phyloP scores from a whole-genome alignment of 345 rosid species.

The Corchorus olitorius region DNA sequence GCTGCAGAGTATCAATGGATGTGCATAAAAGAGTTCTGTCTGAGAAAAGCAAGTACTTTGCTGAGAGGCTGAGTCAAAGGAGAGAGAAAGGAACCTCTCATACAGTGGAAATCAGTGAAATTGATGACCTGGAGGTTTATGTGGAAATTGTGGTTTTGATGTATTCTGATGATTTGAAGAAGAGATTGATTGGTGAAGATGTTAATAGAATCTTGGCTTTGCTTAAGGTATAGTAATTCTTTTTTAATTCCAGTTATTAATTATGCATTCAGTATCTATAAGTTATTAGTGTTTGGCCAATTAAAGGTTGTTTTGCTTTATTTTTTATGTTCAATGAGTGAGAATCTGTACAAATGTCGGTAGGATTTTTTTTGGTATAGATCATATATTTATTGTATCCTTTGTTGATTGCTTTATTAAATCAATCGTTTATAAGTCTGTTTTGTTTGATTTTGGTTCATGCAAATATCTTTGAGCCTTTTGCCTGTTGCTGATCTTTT shows the following conservation, averaged over 20 bases:
- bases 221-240: conserved; percentile 64
- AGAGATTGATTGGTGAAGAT: conserved; percentile 68
- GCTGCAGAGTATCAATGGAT: conserved; percentile 68
- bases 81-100: conserved; percentile 62
- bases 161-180: conserved; percentile 79
- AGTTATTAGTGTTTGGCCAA: not conserved
- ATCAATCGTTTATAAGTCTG: not conserved
- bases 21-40: conserved; percentile 70
- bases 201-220: conserved; percentile 73
- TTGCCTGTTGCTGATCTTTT: not conserved
- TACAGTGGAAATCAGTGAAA: conserved; percentile 89
- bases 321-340: not conserved
- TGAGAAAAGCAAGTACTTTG: conserved; percentile 81
- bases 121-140: conserved; percentile 90
- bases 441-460: not conserved
- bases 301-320: no score
- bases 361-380: not conserved
- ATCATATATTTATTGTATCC: not conserved
- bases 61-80: conserved; percentile 55
- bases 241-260: not conserved
- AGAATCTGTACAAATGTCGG: not conserved
- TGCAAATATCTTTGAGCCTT: not conserved
- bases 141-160: conserved; percentile 85
- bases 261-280: not conserved
- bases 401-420: not conserved